Evolutionary conservation across 192 early-diverging fungal genomes (phyloP).

Genomic region (Neocallimastix lanati): DNA sequence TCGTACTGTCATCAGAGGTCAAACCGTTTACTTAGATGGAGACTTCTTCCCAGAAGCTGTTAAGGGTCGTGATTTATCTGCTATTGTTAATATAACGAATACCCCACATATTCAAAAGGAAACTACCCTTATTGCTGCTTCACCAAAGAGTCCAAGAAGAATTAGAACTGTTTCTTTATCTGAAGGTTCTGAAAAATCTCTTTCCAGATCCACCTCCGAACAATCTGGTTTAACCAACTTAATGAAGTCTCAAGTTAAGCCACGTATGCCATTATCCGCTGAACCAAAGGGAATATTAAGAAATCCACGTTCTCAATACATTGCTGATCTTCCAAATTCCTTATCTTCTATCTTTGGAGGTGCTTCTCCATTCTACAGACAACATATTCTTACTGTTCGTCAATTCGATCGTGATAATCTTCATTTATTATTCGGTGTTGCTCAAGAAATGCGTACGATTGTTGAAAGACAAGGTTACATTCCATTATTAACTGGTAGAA

Average conservation of each 20-base stretch:
- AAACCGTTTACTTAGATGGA: conserved; percentile 77
- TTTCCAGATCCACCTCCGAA: not conserved
- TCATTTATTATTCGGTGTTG: conserved; percentile 85
- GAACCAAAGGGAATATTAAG: conserved; percentile 11
- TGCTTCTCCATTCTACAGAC: conserved; percentile 73
- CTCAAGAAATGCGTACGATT: conserved; percentile 86
- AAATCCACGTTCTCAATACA: conserved; percentile 13
- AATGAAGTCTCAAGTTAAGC: not conserved
- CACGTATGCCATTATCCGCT: conserved; percentile 4
- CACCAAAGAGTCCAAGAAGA: conserved; percentile 1
- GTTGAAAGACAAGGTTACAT: conserved; percentile 79
- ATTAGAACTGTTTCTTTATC: conserved; percentile 3
- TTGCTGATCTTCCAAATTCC: conserved; percentile 20
- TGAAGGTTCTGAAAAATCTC: not conserved
- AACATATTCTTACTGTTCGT: conserved; percentile 78
- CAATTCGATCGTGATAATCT: conserved; percentile 86
- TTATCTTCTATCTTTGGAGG: conserved; percentile 31
- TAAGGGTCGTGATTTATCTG: conserved; percentile 26
- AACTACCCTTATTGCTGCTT: conserved; percentile 1
- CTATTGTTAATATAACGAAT: conserved; percentile 20
- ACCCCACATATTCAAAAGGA: conserved; percentile 11
- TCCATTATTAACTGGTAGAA: conserved; percentile 71
- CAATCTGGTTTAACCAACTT: not conserved
- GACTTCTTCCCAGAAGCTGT: conserved; percentile 22
- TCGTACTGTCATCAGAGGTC: conserved; percentile 75